Evolutionary conservation across 129 eudicot genomes (phyloP).

Genomic region (Deinandra increscens): DNA sequence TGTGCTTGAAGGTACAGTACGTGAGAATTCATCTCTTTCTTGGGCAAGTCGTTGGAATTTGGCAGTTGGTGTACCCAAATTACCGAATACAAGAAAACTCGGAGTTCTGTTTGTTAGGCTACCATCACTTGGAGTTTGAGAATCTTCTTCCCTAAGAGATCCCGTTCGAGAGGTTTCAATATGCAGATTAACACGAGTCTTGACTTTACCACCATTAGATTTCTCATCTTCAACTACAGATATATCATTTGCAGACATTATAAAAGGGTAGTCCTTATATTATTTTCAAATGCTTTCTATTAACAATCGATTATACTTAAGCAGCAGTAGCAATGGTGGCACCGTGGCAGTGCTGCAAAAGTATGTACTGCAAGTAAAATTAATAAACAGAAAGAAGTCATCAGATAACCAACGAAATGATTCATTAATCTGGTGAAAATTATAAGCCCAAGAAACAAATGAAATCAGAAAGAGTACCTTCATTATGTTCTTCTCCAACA

Average conservation of each 20-base stretch:
- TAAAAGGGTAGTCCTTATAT: background rate
- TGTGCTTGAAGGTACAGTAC: slow-evolving; percentile 62
- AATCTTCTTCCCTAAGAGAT: slow-evolving; percentile 34
- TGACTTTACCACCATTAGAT: slow-evolving; percentile 37
- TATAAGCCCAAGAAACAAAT: background rate
- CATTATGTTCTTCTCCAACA: background rate
- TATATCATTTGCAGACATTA: slow-evolving; percentile 43
- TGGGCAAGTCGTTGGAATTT: slow-evolving; percentile 61
- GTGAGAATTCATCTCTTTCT: slow-evolving; percentile 69
- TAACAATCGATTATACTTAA: background rate
- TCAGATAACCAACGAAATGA: background rate
- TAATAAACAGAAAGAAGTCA: background rate
- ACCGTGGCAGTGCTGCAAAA: slow-evolving; percentile 9
- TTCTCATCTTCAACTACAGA: slow-evolving; percentile 40
- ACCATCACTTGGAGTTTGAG: slow-evolving; percentile 24
- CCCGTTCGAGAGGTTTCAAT: slow-evolving; percentile 46
- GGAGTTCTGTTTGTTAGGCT: slow-evolving; percentile 32
- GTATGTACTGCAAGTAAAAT: background rate
- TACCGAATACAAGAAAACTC: slow-evolving; percentile 52
- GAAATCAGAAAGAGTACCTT: background rate
- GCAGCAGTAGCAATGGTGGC: slow-evolving; percentile 7
- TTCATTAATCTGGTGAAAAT: background rate
- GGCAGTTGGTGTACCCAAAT: slow-evolving; percentile 56
- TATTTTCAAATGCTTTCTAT: background rate
- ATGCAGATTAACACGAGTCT: slow-evolving; percentile 38